phyloP scores from a whole-genome alignment of 164 flowering plant genomes.

The Litsea cubeba region DNA sequence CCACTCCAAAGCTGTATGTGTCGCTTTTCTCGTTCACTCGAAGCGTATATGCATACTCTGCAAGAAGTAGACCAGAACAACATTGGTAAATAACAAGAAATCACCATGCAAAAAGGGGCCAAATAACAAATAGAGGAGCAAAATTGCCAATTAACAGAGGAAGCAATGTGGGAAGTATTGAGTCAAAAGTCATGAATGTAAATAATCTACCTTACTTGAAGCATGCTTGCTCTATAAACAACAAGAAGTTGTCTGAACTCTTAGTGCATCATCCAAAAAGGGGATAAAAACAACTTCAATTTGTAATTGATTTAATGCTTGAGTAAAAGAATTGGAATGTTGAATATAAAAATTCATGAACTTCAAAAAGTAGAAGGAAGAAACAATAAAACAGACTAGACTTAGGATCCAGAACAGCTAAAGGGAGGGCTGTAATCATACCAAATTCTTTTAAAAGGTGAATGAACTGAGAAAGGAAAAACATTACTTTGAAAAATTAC shows the following conservation, averaged over 20 bases:
- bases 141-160: not conserved
- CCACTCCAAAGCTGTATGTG: conserved; percentile 93
- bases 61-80: conserved; percentile 7
- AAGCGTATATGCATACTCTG: conserved; percentile 95
- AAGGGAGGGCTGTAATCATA: not conserved
- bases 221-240: too few relatives aligned
- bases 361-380: not conserved
- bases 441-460: not conserved
- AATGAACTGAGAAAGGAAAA: too few relatives aligned
- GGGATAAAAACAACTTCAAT: too few relatives aligned
- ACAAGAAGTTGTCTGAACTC: too few relatives aligned
- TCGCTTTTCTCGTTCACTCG: conserved; percentile 97
- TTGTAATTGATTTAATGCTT: too few relatives aligned
- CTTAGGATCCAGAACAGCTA: not conserved
- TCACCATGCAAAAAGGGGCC: not conserved
- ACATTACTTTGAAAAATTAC: too few relatives aligned
- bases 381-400: not conserved
- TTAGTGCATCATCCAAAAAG: too few relatives aligned
- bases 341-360: not conserved
- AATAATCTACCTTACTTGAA: too few relatives aligned
- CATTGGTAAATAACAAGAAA: not conserved
- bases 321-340: not conserved
- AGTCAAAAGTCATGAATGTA: too few relatives aligned
- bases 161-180: not conserved
- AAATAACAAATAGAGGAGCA: not conserved